Base-by-base conservation (phyloP, 768 basidiomycete species). In the Pleurotus sapidus region DNA sequence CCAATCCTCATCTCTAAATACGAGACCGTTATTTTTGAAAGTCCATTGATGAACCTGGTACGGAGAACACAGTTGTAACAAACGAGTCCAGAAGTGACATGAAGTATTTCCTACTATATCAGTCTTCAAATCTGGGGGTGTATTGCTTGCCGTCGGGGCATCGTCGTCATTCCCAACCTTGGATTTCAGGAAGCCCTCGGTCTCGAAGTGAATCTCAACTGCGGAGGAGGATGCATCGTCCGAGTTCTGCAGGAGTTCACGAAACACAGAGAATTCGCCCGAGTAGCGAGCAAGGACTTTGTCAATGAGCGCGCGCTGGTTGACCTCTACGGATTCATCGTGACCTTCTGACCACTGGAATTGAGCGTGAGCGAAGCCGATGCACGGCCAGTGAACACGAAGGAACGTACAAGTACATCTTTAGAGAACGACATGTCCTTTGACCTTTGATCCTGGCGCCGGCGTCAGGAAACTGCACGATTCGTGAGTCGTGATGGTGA, bases 201-300 rank as follows among this genome's bases (percentile, higher is more conserved):
- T 92, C 65, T 91, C 83, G 59, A 95, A 94, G 49, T 77, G 83
- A 45, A 95, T 90, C 70, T 95, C 88, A 2, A 87, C 92, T 12
- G 79, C 73, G 53, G 77, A 83, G 2, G 91, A 84, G 46, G 82
- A 87, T 2, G 91, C 94, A 72, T 97, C 95, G 67, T 97, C 95
- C 25, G 95, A 95, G 68, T 99, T 98, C 76, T 98, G 96, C 0
- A 98, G 74, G 4, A 99, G 81, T 69, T 98, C 96, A 49, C 95
- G 74, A 62, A 81, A 81, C 7, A 81, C 81, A 15, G 95, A 96
- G 64, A 95, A 92, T 75, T 97, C 95, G 53, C 93, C 95, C 11
- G 90, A 92, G 73, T 99, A 99, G 23, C 96, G 80, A 8, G 96
- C 94, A 18, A 99, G 84, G 20, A 98, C 93, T 73, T 95, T 98